Percentiles rank a stretch among this genome's conserved stretches.
Conservation (phyloP, 306 rosid species). For the Quillaja saponaria region DNA sequence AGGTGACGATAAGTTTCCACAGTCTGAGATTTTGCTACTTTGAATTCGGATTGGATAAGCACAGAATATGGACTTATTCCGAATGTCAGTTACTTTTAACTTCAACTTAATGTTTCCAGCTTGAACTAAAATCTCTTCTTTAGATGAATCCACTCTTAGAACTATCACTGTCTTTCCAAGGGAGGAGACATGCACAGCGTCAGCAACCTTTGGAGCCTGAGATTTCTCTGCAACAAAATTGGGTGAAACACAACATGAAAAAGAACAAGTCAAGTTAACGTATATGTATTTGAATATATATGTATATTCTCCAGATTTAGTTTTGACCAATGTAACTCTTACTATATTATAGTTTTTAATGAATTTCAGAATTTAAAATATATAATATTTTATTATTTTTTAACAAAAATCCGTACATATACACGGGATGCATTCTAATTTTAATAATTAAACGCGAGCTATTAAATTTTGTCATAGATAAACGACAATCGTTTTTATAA, state of each 20-base stretch:
- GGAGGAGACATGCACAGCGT: conserved; percentile 63
- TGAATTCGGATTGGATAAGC: conserved; percentile 13
- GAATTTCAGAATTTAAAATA: too few species aligned
- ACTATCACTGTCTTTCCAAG: conserved; percentile 69
- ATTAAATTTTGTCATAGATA: too few species aligned
- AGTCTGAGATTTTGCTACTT: conserved; percentile 8
- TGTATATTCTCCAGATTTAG: too few species aligned
- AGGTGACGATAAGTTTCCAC: conserved; percentile 1
- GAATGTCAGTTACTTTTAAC: conserved; percentile 62
- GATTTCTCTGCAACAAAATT: conserved; percentile 54
- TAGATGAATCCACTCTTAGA: conserved; percentile 64
- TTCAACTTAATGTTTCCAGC: conserved; percentile 85
- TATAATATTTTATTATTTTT: too few species aligned
- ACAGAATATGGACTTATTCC: conserved; percentile 13
- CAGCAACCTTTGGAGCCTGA: conserved; percentile 70
- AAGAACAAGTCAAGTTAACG: too few species aligned
- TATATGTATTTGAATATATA: too few species aligned
- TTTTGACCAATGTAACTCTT: too few species aligned
- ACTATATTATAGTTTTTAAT: too few species aligned
- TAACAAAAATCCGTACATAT: too few species aligned
- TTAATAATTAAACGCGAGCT: too few species aligned
- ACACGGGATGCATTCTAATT: too few species aligned
- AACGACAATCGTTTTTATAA: too few species aligned
- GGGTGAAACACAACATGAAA: conserved; percentile 28
- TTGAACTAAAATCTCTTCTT: conserved; percentile 78